Percentiles rank a stretch among this genome's conserved stretches.
Conservation (phyloP, 345 rosid genomes). For the Corymbia maculata region DNA sequence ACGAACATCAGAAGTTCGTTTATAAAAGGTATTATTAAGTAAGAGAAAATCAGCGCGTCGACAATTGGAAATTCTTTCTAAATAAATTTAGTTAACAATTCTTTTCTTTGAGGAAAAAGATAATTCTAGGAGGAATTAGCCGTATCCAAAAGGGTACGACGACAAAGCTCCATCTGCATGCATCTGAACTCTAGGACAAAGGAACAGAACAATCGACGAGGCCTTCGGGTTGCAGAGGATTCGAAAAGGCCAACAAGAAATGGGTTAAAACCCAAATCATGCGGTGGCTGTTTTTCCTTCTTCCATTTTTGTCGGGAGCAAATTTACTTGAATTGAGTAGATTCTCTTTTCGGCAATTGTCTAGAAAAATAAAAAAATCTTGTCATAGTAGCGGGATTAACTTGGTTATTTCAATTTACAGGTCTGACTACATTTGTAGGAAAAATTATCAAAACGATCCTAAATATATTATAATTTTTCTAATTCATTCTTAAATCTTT, state of each 20-base stretch:
- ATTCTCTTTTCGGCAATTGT: neutral
- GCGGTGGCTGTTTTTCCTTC: neutral
- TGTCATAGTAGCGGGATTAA: neutral
- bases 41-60: neutral
- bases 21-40: neutral
- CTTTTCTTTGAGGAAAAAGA: neutral
- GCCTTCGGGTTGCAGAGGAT: neutral
- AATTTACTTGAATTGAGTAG: neutral
- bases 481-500: too few species aligned
- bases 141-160: neutral
- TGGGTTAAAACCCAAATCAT: neutral
- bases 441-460: too few species aligned
- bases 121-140: neutral
- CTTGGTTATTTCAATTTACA: rapidly evolving
- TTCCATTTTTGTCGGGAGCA: neutral
- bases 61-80: neutral
- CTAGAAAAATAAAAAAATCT: neutral
- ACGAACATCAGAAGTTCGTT: neutral
- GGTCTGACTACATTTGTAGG: neutral
- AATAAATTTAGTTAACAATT: neutral
- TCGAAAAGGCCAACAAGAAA: neutral
- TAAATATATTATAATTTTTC: too few species aligned
- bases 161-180: neutral
- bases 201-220: neutral
- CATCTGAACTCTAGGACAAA: neutral